These are phyloP conservation scores for Aureobasidium pullulans DNA, from an alignment of 2,329 filamentous ascomycete species.

Conservation along the genomic window DNA sequence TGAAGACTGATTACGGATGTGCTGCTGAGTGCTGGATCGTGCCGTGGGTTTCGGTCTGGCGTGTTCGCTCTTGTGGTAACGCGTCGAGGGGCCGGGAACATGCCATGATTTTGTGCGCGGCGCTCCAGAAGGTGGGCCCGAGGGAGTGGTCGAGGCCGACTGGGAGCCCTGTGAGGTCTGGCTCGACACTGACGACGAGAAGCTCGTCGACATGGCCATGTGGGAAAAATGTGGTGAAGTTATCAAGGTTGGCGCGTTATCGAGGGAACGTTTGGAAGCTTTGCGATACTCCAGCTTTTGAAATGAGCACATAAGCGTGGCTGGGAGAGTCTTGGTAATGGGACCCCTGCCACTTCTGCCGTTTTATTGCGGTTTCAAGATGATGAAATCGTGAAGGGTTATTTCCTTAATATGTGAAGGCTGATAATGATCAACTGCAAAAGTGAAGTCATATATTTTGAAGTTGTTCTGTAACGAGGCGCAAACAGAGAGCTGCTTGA, in stretches of 20 bases:
- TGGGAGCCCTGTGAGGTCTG: not conserved
- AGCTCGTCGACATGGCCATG: conserved; percentile 11
- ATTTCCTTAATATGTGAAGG: not conserved
- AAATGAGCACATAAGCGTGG: conserved; percentile 1
- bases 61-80: conserved; percentile 24
- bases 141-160: conserved; percentile 12
- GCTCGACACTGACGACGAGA: conserved; percentile 10
- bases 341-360: not conserved
- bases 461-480: not conserved
- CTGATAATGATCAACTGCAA: not conserved
- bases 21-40: not conserved
- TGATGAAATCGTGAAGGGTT: not conserved
- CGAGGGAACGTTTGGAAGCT: conserved; percentile 8
- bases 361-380: not conserved
- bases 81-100: conserved; percentile 27
- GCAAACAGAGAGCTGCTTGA: not conserved
- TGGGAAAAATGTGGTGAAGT: not conserved
- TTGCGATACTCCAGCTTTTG: conserved; percentile 6
- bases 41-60: conserved; percentile 7
- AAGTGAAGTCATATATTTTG: not conserved
- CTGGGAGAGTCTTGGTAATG: not conserved
- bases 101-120: conserved; percentile 21
- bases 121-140: not conserved
- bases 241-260: conserved; percentile 12
- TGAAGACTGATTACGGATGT: conserved; percentile 4